phyloP scores from a whole-genome alignment of 805 yeast genomes.

The Saccharomycopsis sp. region DNA sequence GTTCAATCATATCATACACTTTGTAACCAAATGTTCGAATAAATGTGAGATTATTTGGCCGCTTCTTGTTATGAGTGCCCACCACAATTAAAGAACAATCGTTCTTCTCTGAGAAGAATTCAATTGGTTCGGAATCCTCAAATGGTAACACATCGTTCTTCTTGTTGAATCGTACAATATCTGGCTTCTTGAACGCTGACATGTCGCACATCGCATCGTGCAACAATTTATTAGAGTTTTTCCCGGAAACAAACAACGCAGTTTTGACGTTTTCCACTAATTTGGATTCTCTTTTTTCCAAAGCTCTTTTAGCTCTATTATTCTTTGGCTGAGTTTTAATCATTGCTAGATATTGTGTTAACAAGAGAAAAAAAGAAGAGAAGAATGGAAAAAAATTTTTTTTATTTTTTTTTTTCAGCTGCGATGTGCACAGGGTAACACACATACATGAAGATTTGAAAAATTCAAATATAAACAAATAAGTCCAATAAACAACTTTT shows the following conservation, averaged over 20 bases:
- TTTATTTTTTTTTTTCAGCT: no score
- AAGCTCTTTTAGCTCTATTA: slow-evolving; percentile 91
- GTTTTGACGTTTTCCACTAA: slow-evolving; percentile 82
- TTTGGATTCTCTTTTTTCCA: slow-evolving; percentile 84
- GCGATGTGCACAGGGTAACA: neutral
- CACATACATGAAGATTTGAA: neutral
- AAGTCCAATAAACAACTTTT: neutral
- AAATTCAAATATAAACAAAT: neutral
- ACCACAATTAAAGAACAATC: slow-evolving; percentile 81
- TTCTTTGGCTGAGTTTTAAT: slow-evolving; percentile 69
- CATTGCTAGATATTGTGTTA: neutral
- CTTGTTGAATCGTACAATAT: slow-evolving; percentile 75
- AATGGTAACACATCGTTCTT: slow-evolving; percentile 89
- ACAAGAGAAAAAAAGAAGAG: no score
- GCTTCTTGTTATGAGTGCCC: slow-evolving; percentile 75
- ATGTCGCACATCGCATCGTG: slow-evolving; percentile 89
- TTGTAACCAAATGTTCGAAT: slow-evolving; percentile 85
- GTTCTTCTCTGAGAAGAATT: slow-evolving; percentile 92
- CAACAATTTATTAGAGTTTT: slow-evolving; percentile 65
- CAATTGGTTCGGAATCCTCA: slow-evolving; percentile 79
- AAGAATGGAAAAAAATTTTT: no score
- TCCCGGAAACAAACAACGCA: slow-evolving; percentile 88
- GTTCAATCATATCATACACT: slow-evolving; percentile 90
- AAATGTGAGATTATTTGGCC: slow-evolving; percentile 87
- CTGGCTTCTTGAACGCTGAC: slow-evolving; percentile 86